Evolutionary conservation across 2,329 filamentous ascomycete genomes (phyloP), one percentile per base, ranked within the genome.

Genomic region (Sporothrix luriei): DNA sequence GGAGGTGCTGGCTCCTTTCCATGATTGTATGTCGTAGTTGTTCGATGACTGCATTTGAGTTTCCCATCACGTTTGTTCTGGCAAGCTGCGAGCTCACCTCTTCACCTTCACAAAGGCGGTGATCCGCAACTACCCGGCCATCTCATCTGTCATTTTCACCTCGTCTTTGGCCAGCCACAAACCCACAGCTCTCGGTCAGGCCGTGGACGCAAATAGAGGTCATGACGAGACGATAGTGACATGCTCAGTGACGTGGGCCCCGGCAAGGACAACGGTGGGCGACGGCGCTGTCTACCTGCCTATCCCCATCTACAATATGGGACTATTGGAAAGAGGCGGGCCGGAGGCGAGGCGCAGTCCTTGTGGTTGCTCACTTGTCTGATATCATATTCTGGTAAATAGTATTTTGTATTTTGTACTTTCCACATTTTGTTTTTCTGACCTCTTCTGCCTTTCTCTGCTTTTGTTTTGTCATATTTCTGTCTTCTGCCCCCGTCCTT

Each of bases 51-150:
- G 11, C 13, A 43, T 43, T 16, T 33, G 33, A 33, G 9, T 5
- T 38, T 38, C 21, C 19, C 19, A 21, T 16, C 29, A 11, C 13
- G 13, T 62, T 21, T 9, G 1, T 9, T 26, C 4, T 61, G 14
- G 40, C n/a, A 24, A 24, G n/a, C 29, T 16, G 33, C 9, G 21
- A 33, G 21, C 65, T 46, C 66, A 49, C 40, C 54, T 59, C 6
- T 29, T 68, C 38, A 21, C 52, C 65, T 43, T 57, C 21, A 29
- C 24, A 14, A 26, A 19, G 19, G 51, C 65, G 38, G 51, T 57
- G 52, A 16, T 14, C 66, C 66, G 66, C 52, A 55, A 40, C 24
- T 68, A 68, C 38, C 66, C 66, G 66, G 66, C 21, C 38, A 48
- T 49, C 54, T 59, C 43, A 68, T 68, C 6, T 59, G 16, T 49